Conservation (phyloP, 2,329 filamentous ascomycete genomes). For the Fusarium illudens region DNA sequence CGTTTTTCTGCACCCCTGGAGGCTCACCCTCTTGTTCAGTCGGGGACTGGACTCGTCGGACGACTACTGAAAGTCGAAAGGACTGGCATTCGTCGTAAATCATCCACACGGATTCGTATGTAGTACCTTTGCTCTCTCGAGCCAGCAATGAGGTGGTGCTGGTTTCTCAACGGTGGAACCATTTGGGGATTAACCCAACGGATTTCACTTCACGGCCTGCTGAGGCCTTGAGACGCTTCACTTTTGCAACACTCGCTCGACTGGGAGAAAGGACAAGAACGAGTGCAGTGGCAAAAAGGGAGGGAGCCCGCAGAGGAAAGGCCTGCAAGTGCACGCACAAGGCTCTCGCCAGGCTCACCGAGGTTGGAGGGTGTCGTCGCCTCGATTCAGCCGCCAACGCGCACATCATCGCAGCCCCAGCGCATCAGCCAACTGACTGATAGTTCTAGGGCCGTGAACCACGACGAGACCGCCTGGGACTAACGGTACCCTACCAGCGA, state of each 20-base stretch:
- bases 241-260: constrained; percentile 21
- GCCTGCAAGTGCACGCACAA: constrained; percentile 42
- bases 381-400: constrained; percentile 15
- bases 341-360: constrained; percentile 15
- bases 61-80: constrained; percentile 18
- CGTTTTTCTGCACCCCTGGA: not conserved
- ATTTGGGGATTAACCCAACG: constrained; percentile 36
- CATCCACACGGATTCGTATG: constrained; percentile 49
- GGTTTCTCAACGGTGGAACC: constrained; percentile 32
- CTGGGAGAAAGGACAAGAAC: constrained; percentile 13
- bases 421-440: constrained; percentile 5
- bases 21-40: not conserved
- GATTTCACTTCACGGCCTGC: constrained; percentile 22
- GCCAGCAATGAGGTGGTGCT: constrained; percentile 20
- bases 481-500: not conserved
- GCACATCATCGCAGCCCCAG: constrained; percentile 5
- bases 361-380: constrained; percentile 4
- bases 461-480: not conserved
- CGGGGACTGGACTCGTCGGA: not conserved
- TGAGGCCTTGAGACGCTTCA: constrained; percentile 28
- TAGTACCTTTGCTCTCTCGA: constrained; percentile 42
- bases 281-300: constrained; percentile 5
- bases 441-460: constrained; percentile 6
- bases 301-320: constrained; percentile 14
- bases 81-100: constrained; percentile 44